phyloP scores from a whole-genome alignment of 1,139 yeast species.

The Suhomyces choctaworum region DNA sequence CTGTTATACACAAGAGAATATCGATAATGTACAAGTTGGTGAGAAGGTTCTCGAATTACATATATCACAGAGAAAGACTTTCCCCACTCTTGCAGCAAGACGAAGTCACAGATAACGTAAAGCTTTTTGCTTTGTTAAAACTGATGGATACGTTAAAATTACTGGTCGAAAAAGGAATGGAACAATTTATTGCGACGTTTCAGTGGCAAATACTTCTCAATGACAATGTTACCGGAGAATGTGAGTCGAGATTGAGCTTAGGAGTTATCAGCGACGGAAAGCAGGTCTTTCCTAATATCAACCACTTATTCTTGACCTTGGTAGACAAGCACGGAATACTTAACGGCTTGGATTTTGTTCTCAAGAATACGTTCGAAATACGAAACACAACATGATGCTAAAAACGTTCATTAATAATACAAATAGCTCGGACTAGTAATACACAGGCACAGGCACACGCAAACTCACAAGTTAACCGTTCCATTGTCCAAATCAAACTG shows the following conservation, averaged over 20 bases:
- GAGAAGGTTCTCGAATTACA: constrained; percentile 16
- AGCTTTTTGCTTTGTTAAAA: constrained; percentile 23
- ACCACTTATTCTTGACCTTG: constrained; percentile 23
- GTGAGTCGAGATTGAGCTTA: constrained; percentile 25
- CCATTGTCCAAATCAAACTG: constrained; percentile 32
- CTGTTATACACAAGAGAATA: constrained; percentile 24
- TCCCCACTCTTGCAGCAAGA: constrained; percentile 11
- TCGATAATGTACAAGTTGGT: constrained; percentile 23
- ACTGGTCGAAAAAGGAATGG: constrained; percentile 5
- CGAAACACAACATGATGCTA: constrained; percentile 1
- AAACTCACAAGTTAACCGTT: constrained; percentile 19
- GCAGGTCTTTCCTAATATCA: constrained; percentile 11
- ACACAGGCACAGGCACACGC: too few species aligned
- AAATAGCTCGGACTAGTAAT: too few species aligned
- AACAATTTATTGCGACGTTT: constrained; percentile 13
- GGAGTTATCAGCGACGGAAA: constrained; percentile 9
- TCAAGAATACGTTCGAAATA: constrained; percentile 3
- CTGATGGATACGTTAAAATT: constrained; percentile 23
- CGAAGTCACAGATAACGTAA: constrained; percentile 19
- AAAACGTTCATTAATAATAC: constrained; percentile 6
- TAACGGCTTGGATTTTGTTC: constrained; percentile 2
- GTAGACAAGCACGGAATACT: constrained; percentile 28
- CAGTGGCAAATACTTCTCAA: constrained; percentile 31
- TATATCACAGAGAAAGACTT: constrained; percentile 10
- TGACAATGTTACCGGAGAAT: constrained; percentile 28